These are phyloP conservation scores for Beauveria medogensis DNA, from an alignment of 2,329 filamentous ascomycete genomes.

Conservation along the genomic window DNA sequence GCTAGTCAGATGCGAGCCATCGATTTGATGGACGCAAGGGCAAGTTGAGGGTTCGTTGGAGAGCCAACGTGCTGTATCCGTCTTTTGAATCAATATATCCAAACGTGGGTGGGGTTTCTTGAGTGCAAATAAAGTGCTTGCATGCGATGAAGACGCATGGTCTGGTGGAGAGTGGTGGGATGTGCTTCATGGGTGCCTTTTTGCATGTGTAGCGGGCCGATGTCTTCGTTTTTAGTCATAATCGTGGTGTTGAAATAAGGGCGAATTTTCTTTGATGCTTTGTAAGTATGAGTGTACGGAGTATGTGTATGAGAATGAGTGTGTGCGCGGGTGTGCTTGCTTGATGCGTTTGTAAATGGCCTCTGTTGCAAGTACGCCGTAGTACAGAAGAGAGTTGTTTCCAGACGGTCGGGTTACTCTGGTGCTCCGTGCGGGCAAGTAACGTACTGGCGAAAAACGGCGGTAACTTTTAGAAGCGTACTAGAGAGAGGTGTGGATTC, in stretches of 20 bases:
- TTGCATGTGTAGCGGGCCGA: not conserved
- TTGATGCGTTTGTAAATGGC: not conserved
- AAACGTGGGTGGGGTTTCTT: not conserved
- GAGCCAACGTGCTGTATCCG: not conserved
- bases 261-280: not conserved
- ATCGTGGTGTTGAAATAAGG: not conserved
- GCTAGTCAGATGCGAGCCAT: slow-evolving; percentile 1
- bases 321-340: not conserved
- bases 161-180: not conserved
- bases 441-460: too few species aligned
- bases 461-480: too few species aligned
- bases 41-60: not conserved
- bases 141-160: slow-evolving; percentile 8
- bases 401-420: not conserved
- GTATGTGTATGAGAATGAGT: too few species aligned
- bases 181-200: not conserved
- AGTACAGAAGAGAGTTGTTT: not conserved
- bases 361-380: not conserved
- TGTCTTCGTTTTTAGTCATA: not conserved
- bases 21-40: slow-evolving; percentile 2
- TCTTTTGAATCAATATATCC: not conserved
- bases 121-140: slow-evolving; percentile 3
- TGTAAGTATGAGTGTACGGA: not conserved
- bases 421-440: not conserved
- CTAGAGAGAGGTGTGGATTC: too few species aligned